phyloP scores from a whole-genome alignment of 306 rosid species.

The Leucaena leucocephala region DNA sequence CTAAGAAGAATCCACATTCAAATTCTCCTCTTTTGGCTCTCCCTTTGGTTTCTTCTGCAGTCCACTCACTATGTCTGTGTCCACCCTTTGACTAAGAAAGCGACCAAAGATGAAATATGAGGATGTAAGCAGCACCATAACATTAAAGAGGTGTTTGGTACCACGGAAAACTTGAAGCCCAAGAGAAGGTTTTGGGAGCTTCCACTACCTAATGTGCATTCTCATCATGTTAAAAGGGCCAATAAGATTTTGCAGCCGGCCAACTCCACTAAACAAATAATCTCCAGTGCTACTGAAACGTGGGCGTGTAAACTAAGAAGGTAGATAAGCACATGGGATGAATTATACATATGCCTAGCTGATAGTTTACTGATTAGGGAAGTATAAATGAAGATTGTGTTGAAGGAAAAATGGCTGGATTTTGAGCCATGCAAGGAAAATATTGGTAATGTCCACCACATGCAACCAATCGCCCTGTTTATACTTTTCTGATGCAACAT shows the following conservation, averaged over 20 bases:
- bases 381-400: constrained; percentile 43
- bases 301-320: constrained; percentile 20
- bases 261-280: not conserved
- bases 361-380: constrained; percentile 23
- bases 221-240: not conserved
- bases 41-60: constrained; percentile 45
- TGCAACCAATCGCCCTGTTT: constrained; percentile 38
- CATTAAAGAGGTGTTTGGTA: constrained; percentile 53
- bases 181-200: too few species aligned
- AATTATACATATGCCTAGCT: constrained; percentile 30
- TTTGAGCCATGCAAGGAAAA: constrained; percentile 72
- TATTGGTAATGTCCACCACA: constrained; percentile 43
- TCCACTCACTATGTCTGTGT: constrained; percentile 58
- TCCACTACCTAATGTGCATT: too few species aligned
- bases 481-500: constrained; percentile 41
- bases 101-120: constrained; percentile 54
- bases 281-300: constrained; percentile 1
- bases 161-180: constrained; percentile 47
- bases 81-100: constrained; percentile 60
- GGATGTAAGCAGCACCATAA: constrained; percentile 47
- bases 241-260: not conserved
- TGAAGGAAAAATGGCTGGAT: constrained; percentile 41
- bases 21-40: constrained; percentile 36
- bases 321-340: constrained; percentile 25
- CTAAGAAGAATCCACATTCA: constrained; percentile 46